Conservation (phyloP, 2,329 filamentous ascomycete species). For the Penicillium digitatum region DNA sequence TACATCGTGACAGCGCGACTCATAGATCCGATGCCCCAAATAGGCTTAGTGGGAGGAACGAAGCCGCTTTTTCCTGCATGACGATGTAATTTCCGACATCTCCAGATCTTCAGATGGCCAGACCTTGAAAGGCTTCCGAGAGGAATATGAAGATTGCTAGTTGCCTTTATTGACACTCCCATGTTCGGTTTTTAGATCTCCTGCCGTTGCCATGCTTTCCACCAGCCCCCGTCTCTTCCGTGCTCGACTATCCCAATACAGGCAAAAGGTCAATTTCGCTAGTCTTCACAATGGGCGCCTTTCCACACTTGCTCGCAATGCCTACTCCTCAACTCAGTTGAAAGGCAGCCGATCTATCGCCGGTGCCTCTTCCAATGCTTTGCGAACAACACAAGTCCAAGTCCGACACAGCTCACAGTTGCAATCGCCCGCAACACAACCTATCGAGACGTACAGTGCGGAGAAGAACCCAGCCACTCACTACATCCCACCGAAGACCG, state of each 20-base stretch:
- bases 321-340: not conserved
- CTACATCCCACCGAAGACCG: slow-evolving; percentile 47
- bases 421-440: slow-evolving; percentile 8
- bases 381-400: not conserved
- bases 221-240: slow-evolving; percentile 8
- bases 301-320: slow-evolving; percentile 2
- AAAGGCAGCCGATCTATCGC: not conserved
- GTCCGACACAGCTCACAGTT: slow-evolving; percentile 7
- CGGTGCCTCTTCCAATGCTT: not conserved
- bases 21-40: slow-evolving; percentile 7
- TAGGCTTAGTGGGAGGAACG: slow-evolving; percentile 11
- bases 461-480: slow-evolving; percentile 23
- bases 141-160: slow-evolving; percentile 11
- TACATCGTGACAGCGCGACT: not conserved
- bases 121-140: not conserved
- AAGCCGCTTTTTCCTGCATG: slow-evolving; percentile 8
- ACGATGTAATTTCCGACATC: not conserved
- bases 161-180: not conserved
- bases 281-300: slow-evolving; percentile 5
- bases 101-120: not conserved
- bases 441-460: not conserved
- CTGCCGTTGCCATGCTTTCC: slow-evolving; percentile 5
- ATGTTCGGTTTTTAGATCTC: not conserved
- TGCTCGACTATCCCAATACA: slow-evolving; percentile 10
- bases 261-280: not conserved